Evolutionary conservation across 106 monocot genomes (phyloP), one percentile per base, ranked within the genome.

Genomic region (Dioscorea zingiberensis): DNA sequence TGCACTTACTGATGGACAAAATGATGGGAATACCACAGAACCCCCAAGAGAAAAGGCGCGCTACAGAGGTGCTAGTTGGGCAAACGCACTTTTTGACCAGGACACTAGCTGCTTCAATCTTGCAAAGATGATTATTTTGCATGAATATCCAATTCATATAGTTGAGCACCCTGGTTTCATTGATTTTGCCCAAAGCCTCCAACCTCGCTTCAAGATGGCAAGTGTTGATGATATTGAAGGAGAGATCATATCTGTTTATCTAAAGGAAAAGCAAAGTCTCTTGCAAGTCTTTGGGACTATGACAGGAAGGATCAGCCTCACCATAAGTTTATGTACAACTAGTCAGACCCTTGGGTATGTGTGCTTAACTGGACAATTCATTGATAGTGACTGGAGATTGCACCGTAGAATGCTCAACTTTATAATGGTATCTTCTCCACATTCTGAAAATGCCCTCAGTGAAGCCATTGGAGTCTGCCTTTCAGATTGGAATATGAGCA

Each of bases 341-440:
- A 85, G 83, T 74, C 94, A 94, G 58, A 87, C 90, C 38, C 82
- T 94, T 22, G 94, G 90, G 26, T 94, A 94, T 70, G 74, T 94
- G 62, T 87, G 84, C 21, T 69, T 94, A 6, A 77, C 78, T 25
- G 90, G 87, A 8, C 90, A 88, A 60, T 93, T 80, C 69, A 81
- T 93, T 63, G 88, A 89, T 55, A 74, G 60, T 30, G 88, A 85
- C 23, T 93, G 88, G 88, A 89, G 72, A 56, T 24, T 93, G 48
- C 80, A 89, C 27, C 65, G 66, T 55, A 71, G 93, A 65, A 83
- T 93, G 85, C 76, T 93, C 3, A 93, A 86, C 74, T 93, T 93
- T 80, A 80, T 81, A 80, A 83, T 83, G 83, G 88, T 93, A 55
- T 73, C 85, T 19, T 89, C 93, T 18, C 88, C 88, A 48, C 93